These are phyloP conservation scores for Boletus speciosus DNA, from an alignment of 768 basidiomycete species.

Conservation along the genomic window DNA sequence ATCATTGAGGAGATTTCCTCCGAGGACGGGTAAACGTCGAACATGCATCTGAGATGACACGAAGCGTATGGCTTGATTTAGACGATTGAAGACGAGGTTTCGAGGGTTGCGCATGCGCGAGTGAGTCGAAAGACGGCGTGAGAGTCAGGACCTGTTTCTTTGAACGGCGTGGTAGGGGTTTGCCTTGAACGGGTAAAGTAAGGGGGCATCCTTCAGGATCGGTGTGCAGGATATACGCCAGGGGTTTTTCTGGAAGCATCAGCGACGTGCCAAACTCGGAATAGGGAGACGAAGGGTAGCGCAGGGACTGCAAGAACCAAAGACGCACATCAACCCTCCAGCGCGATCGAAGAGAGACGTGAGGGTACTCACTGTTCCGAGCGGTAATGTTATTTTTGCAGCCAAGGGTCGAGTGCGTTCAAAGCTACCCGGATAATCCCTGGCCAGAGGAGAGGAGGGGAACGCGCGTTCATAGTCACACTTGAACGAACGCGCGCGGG, in stretches of 20 bases:
- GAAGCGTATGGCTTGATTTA: conserved; percentile 22
- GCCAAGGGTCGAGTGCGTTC: conserved; percentile 13
- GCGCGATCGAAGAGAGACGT: neutral
- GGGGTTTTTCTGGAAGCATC: conserved; percentile 6
- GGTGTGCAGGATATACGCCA: conserved; percentile 15
- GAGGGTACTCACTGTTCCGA: conserved; percentile 10
- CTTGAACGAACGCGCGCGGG: conserved; percentile 18
- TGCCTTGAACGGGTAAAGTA: conserved; percentile 12
- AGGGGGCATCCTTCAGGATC: conserved; percentile 17
- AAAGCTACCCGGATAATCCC: conserved; percentile 8
- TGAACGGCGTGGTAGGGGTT: neutral
- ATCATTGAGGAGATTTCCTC: conserved; percentile 8
- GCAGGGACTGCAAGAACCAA: conserved; percentile 5
- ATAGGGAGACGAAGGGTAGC: conserved; percentile 4
- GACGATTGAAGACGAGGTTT: conserved; percentile 6
- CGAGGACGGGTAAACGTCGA: conserved; percentile 15
- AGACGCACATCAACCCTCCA: neutral
- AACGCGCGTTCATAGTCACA: neutral
- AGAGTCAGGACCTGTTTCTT: conserved; percentile 14
- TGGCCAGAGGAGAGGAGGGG: neutral
- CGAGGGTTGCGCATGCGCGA: neutral
- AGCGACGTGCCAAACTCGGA: conserved; percentile 7
- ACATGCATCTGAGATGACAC: conserved; percentile 25
- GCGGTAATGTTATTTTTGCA: conserved; percentile 18
- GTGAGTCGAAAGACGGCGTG: conserved; percentile 3